Percentiles rank a stretch among this genome's conserved stretches.
These are phyloP conservation scores for Cucumis hystrix DNA, from an alignment of 306 rosid genomes.

Conservation along the genomic window DNA sequence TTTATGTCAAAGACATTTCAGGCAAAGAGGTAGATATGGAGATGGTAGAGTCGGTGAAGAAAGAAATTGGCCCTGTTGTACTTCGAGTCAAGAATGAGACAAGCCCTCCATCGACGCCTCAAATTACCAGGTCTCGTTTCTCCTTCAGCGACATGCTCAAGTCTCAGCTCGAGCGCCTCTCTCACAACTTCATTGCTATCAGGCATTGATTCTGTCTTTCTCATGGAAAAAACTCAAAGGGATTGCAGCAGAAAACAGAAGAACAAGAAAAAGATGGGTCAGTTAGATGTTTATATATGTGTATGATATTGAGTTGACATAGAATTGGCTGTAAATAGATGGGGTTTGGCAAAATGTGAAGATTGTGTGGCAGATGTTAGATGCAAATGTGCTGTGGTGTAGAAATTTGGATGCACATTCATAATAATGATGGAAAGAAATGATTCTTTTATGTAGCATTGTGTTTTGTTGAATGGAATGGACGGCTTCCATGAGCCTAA, in stretches of 20 bases:
- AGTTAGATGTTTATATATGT: not conserved
- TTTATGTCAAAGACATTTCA: conserved; percentile 47
- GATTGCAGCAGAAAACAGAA: not conserved
- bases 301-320: not conserved
- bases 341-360: not conserved
- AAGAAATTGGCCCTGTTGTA: conserved; percentile 35
- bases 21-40: conserved; percentile 52
- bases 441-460: not conserved
- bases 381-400: not conserved
- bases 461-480: not conserved
- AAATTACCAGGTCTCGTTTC: conserved; percentile 13
- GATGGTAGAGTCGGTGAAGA: conserved; percentile 41
- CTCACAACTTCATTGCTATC: conserved; percentile 29
- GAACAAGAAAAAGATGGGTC: not conserved
- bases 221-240: not conserved
- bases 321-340: not conserved
- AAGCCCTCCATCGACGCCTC: not conserved
- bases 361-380: not conserved
- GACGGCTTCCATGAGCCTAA: not conserved
- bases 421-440: not conserved
- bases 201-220: conserved; percentile 1
- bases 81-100: conserved; percentile 30
- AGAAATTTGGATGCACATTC: not conserved
- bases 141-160: conserved; percentile 31
- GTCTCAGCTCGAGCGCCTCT: conserved; percentile 30